Conservation (phyloP, 2,329 filamentous ascomycete species). For the Emergomyces orientalis region DNA sequence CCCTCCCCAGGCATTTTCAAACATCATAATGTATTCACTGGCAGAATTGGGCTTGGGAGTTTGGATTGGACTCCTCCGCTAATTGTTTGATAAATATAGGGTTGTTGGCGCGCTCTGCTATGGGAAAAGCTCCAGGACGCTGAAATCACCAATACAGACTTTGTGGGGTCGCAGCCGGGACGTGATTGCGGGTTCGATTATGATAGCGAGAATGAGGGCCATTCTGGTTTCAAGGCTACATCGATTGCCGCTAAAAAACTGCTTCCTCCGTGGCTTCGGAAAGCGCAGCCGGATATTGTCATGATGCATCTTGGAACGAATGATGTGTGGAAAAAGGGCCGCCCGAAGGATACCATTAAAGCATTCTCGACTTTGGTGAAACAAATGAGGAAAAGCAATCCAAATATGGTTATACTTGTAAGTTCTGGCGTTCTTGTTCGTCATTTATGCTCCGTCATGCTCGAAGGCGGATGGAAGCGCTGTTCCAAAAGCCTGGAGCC, state of each 20-base stretch:
- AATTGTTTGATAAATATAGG: not conserved
- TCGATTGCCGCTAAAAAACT: conserved; percentile 32
- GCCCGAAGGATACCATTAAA: conserved; percentile 26
- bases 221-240: conserved; percentile 34
- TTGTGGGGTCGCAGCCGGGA: conserved; percentile 25
- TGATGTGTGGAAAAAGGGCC: conserved; percentile 33
- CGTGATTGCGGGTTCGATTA: conserved; percentile 32
- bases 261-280: conserved; percentile 32
- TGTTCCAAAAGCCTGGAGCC: not conserved
- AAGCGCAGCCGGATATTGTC: conserved; percentile 35
- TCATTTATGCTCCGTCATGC: too few relatives aligned
- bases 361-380: conserved; percentile 33
- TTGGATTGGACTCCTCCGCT: not conserved
- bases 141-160: conserved; percentile 26
- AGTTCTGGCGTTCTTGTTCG: too few relatives aligned
- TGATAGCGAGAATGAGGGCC: conserved; percentile 40
- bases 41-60: not conserved
- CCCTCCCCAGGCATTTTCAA: not conserved
- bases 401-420: conserved; percentile 34
- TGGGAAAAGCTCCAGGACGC: conserved; percentile 25
- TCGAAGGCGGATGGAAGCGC: not conserved
- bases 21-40: not conserved
- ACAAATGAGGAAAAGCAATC: conserved; percentile 37
- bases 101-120: conserved; percentile 29
- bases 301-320: conserved; percentile 41